Conservation (phyloP, 1,284 basidiomycete genomes). For the Amylostereum areolatum region DNA sequence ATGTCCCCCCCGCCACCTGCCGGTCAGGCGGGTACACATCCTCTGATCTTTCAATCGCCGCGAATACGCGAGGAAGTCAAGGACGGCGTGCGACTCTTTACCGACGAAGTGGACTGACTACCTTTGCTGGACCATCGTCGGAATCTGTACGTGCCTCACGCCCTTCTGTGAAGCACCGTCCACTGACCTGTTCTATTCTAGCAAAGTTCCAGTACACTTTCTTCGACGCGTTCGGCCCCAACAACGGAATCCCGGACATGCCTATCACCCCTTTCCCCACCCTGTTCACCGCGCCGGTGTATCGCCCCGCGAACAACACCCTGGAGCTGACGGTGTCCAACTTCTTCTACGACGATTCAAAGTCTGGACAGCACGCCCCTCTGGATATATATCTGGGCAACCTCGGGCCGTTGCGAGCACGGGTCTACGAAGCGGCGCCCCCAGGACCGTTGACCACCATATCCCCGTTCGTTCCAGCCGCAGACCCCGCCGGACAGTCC, state of each 20-base stretch:
- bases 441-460: constrained; percentile 60
- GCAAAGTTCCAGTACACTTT: constrained; percentile 94
- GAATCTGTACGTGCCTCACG: constrained; percentile 64
- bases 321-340: constrained; percentile 81
- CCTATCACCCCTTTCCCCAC: constrained; percentile 89
- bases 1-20: constrained; percentile 59
- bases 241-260: constrained; percentile 65
- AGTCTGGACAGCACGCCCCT: constrained; percentile 56
- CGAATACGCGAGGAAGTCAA: constrained; percentile 70
- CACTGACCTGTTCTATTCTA: constrained; percentile 24
- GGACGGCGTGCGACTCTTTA: constrained; percentile 61
- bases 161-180: background rate
- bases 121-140: constrained; percentile 93
- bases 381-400: constrained; percentile 88
- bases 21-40: constrained; percentile 73
- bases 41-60: constrained; percentile 71
- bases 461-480: constrained; percentile 41
- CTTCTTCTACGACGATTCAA: constrained; percentile 73
- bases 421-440: constrained; percentile 63
- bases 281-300: constrained; percentile 73
- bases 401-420: constrained; percentile 73
- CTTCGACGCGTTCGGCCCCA: constrained; percentile 82
- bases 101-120: constrained; percentile 91
- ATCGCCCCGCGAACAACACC: constrained; percentile 66
- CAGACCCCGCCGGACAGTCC: constrained; percentile 9